Base-by-base conservation (phyloP, 2,329 filamentous ascomycete genomes). In the Trichoderma semiorbis region DNA sequence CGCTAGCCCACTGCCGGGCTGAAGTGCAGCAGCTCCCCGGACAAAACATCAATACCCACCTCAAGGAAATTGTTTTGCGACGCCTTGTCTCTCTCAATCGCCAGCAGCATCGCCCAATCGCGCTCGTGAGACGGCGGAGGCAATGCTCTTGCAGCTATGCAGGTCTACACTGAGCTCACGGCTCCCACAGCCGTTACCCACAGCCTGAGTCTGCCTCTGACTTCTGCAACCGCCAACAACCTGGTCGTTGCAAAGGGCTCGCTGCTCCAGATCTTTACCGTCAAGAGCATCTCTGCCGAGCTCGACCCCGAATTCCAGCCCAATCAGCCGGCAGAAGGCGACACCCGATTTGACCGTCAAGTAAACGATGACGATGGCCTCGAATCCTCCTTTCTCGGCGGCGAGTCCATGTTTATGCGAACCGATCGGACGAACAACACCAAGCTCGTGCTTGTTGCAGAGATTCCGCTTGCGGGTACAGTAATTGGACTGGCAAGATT, bases 91-190 rank as follows among this genome's bases (percentile, higher is more conserved):
- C 32, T 63, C 30, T 58, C 11, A 21, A 62, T 62, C 32, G 39
- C 61, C 16, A 63, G 55, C 47, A 28, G 55, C 55, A 65, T 55
- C 21, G 67, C 74, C 70, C 75, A 76, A 71, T 75, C 72, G 74
- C 43, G 74, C 66, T 72, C 68, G 50, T 58, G 71, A 73, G 72
- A 71, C 70, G 71, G 74, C 67, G 74, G 74, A 78, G 60, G 80
- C 75, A 77, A 82, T 83, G 82, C 76, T 78, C 74, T 76, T 77
- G 80, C 78, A 74, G 75, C 75, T 62, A 98, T 98, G 95, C 95
- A 98, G 89, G 97, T 94, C 87, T 98, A 98, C 84, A 95, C 94
- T 79, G 96, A 99, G 87, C 87, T 99, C 81, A 91, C 94, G 81
- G 93, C 95, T 85, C 95, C 96, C 69, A 97, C 95, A 81, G 95